Evolutionary conservation across 1,284 basidiomycete species (phyloP), one percentile per base, ranked within the genome.

Genomic region (Leccinum griseonigrum): DNA sequence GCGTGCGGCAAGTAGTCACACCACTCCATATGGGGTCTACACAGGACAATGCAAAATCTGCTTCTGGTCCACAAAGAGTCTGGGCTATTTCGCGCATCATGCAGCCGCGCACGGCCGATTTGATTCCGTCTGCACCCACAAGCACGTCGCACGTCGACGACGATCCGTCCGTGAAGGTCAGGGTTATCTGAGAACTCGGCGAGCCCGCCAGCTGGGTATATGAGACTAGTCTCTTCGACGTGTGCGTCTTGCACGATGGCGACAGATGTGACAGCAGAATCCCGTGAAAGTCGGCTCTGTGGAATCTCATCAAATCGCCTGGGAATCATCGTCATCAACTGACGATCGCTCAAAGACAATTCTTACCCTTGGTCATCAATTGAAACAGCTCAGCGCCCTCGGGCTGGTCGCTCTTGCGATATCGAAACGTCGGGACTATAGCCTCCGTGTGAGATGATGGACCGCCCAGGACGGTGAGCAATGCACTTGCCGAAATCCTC

Each of bases 101-200:
- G 18, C 70, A 66, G 51, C 66, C 67, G 46, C 84, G 78, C 9
- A 84, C 78, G 11, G 71, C 71, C 0, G 83, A 85, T 66, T 82
- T 84, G 60, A 85, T 65, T 0, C 84, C 83, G 61, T 85, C 83
- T 0, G 82, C 81, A 32, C 81, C 83, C 29, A 85, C 70, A n/a
- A 84, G 75, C 13, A 84, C 50, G 60, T 85, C 81, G 63, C 79
- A 82, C 4, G 71, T 69, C 2, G 78, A 76, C 0, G 70, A 71
- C 1, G 77, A 71, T 2, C 80, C 81, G 59, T 85, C 81, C 3
- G 71, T 55, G 64, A 85, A 85, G 13, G 70, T 63, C 16, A 85
- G 66, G 8, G 64, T 69, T 22, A 83, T 74, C 1, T 63, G 60
- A 22, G 69, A 64, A 36, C 13, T 63, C 34, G 10, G 11, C 9